These are phyloP conservation scores for Nannochloropsis oceanica DNA, from an alignment of 108 stramenopile species.

Conservation along the genomic window DNA sequence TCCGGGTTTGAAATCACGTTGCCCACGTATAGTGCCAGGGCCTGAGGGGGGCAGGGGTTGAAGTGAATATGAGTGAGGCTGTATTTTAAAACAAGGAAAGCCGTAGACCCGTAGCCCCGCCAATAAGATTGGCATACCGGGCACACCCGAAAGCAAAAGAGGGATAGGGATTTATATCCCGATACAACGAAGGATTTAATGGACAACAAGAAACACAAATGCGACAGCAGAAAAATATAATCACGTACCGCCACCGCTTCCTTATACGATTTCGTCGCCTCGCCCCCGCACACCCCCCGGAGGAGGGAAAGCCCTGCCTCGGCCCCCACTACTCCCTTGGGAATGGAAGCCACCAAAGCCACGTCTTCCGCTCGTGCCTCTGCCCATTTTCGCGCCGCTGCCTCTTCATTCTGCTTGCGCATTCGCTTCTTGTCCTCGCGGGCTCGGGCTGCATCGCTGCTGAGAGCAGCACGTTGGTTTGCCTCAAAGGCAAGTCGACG, in stretches of 20 bases:
- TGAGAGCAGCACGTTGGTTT: not conserved
- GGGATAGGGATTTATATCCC: no score
- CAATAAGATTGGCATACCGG: no score
- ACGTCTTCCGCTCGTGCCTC: not conserved
- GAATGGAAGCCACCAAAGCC: not conserved
- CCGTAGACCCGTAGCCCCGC: no score
- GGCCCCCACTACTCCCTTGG: not conserved
- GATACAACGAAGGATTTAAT: no score
- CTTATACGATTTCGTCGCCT: not conserved
- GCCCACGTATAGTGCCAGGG: not conserved
- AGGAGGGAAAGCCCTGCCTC: not conserved
- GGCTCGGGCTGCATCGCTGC: not conserved
- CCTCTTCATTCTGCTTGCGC: not conserved
- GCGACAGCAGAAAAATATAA: no score
- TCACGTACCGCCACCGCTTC: not conserved
- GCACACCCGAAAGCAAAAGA: no score
- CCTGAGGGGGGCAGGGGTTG: not conserved
- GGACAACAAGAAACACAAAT: no score
- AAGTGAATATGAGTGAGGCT: not conserved
- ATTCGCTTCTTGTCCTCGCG: not conserved
- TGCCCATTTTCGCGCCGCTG: not conserved
- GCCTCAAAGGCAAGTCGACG: not conserved
- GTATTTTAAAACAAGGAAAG: no score
- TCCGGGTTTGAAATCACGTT: not conserved
- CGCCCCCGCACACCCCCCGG: not conserved